Conservation (phyloP, 345 rosid species). For the Citrus maxima region DNA sequence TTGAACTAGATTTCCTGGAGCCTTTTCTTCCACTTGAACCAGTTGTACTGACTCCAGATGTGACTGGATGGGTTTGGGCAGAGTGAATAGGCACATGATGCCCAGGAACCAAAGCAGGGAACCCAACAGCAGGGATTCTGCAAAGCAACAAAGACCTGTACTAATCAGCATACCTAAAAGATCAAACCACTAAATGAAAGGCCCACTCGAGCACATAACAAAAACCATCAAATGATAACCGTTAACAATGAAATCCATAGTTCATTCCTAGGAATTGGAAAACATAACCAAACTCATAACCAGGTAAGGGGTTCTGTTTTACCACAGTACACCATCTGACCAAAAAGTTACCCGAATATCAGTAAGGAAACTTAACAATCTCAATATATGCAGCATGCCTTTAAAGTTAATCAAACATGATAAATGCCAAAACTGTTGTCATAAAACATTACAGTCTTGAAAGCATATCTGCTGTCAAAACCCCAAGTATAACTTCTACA, state of each 20-base stretch:
- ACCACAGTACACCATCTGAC: background rate
- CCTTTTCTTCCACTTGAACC: conserved; percentile 40
- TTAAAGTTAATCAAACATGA: background rate
- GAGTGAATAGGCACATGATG: conserved; percentile 68
- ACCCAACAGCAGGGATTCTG: conserved; percentile 99
- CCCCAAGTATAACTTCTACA: background rate
- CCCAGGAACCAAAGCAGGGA: conserved; percentile 99
- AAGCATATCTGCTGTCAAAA: background rate
- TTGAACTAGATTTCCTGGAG: conserved; percentile 40
- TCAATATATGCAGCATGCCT: background rate
- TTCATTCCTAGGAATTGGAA: background rate
- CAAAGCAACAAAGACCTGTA: conserved; percentile 13
- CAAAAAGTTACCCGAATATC: background rate
- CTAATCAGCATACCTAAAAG: conserved; percentile 3
- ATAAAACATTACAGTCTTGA: background rate
- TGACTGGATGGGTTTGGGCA: conserved; percentile 31
- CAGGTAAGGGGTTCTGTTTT: background rate
- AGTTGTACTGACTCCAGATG: conserved; percentile 29
- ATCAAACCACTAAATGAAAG: background rate
- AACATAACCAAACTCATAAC: background rate
- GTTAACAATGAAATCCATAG: background rate
- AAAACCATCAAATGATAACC: background rate
- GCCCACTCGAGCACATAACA: background rate
- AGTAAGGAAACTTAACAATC: background rate
- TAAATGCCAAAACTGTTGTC: background rate